Evolutionary conservation across 768 basidiomycete species (phyloP), one percentile per base, ranked within the genome.

Genomic region (Hydnomerulius pinastri): DNA sequence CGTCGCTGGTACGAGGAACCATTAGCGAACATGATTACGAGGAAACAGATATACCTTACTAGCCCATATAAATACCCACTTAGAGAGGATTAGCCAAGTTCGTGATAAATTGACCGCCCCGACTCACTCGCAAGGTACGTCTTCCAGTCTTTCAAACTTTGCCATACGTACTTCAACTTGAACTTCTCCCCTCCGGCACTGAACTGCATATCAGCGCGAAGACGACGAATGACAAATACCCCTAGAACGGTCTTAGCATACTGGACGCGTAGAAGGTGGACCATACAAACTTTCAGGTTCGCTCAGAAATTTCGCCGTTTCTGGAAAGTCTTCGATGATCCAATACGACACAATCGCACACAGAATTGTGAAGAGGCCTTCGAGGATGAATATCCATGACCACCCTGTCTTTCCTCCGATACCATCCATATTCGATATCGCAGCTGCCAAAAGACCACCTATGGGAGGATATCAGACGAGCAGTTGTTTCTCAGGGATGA

Each of bases 271-370:
- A 6, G 18, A 23, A 35, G n/a, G 18, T 28, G 18, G 17, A 30
- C 10, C 23, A 23, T 12, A 71, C 73, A 41, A 62, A 78, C 84
- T 76, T 63, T 91, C 90, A 27, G 75, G 64, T 28, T 82, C 77
- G 6, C 74, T 80, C 32, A 92, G 70, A 66, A 91, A 92, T 51
- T 75, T 83, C 1, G 88, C 86, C 0, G 76, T 82, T 46, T 88
- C 86, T 2, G 90, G 87, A 63, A 90, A 91, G 65, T 90, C 88
- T 58, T 86, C 79, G 18, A 92, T 78, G 42, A 91, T 66, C 78
- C 83, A 90, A 71, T 78, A 90, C 0, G 87, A 86, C 3, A 73
- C 73, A 7, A 80, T 43, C 8, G 80, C 80, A 37, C 77, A 74
- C 3, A 86, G 20, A 28, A 90, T 71, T 0, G 90, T 91, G 29